Base-by-base conservation (phyloP, 2,329 filamentous ascomycete genomes). In the Cordyceps javanica region DNA sequence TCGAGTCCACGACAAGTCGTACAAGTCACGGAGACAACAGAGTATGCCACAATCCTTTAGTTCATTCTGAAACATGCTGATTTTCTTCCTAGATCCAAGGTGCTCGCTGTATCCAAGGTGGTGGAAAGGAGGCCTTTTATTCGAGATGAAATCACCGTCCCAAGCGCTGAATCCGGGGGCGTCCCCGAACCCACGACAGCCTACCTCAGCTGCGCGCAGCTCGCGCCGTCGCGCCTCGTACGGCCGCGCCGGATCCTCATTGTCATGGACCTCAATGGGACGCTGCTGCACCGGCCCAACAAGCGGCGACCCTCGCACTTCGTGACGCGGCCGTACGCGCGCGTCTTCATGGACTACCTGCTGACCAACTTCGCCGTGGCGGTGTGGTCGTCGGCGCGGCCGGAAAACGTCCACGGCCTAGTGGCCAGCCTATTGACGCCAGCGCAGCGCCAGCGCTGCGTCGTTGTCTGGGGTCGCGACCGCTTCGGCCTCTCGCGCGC, bases 251-350 rank as follows among this genome's bases (percentile, higher is more conserved):
- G 81, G 16, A 80, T 96, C 34, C 83, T 99, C 23, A 78, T 99
- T 52, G 82, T 97, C 48, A 82, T 97, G 61, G 94, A 99, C 72
- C 82, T 99, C 38, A 99, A 97, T 70, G 94, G 94, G 61, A 97
- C 93, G 0, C 79, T 99, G 1, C 81, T 97, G 36, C 80, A 82
- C 73, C 88, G 94, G 5, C 86, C 85, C 9, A 77, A 76, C 54
- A 75, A 76, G 46, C 69, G 68, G 26, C 67, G 66, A 1, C 72
- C 73, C 7, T 79, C 76, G 10, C 69, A 70, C 42, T 89, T 91
- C 68, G 73, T 85, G 44, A 73, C 80, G 62, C 87, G 94, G 1
- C 89, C 89, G 0, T 79, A 86, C 62, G 80, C 94, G 1, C 65
- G 75, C 3, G 63, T 74, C 0, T 97, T 99, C 70, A 74, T 97